Base-by-base conservation (phyloP, 2,329 filamentous ascomycete species). In the Pseudocercospora fijiensis region DNA sequence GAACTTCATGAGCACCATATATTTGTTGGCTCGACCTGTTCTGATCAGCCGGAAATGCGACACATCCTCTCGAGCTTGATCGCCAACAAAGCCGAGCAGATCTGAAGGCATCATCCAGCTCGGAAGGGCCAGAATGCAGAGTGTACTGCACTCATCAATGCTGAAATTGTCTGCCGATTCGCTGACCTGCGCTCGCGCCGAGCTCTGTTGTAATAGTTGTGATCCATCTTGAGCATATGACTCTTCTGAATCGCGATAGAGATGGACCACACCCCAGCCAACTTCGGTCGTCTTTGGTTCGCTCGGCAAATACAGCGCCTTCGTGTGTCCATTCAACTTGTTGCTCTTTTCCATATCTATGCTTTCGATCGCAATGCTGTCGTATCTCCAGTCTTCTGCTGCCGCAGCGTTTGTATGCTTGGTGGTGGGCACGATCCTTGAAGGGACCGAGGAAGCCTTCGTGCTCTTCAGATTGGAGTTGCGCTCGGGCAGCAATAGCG, bases 1-100 rank as follows among this genome's bases (percentile, higher is more conserved):
- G 75, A 98, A 97, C 79, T 96, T 97, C 85, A 99, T 90, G 65
- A 99, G 82, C 26, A 96, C 94, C 83, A 99, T 90, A 79, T 98
- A 98, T 66, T 93, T 87, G 77, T 96, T 97, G 76, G 92, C 88
- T 67, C 88, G 85, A 60, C 89, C 90, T 1, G 95, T 98, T 82
- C 92, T 88, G 61, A 99, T 90, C 86, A 99, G 92, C 59, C 95
- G 85, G 75, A 96, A 96, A 79, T 99, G 95, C 71, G 90, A 95
- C 63, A 99, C 91, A 65, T 93, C 86, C 63, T 90, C 86, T 75
- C 90, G 86, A 76, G 94, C 96, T 74, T 88, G 87, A 75, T 96
- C 91, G 3, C 95, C 95, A 5, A 98, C 86, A 71, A 96, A 98
- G 0, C 92, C 93, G 67, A 98, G 79, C 64, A 99, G 91, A 73